Percentiles rank a stretch among this genome's conserved stretches.
These are phyloP conservation scores for Chlorella sp. DNA, from an alignment of 139 green algal species.

Conservation along the genomic window DNA sequence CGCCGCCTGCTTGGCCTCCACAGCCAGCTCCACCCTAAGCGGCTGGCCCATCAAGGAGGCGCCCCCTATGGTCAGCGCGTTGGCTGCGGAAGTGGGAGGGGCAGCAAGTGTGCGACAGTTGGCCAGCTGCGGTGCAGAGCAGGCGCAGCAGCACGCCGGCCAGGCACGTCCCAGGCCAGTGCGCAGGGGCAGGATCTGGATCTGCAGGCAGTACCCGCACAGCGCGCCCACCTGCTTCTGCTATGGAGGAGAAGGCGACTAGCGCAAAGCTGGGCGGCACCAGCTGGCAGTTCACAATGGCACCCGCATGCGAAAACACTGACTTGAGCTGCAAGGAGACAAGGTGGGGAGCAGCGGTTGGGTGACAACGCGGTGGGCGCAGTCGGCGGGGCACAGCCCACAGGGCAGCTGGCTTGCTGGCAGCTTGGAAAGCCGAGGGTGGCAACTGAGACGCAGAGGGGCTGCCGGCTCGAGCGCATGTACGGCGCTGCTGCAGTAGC, in stretches of 20 bases:
- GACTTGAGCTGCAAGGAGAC: slow-evolving; percentile 52
- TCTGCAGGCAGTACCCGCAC: no score
- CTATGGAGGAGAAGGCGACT: slow-evolving; percentile 55
- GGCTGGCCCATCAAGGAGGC: slow-evolving; percentile 50
- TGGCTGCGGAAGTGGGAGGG: slow-evolving; percentile 6
- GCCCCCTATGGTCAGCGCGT: slow-evolving; percentile 49
- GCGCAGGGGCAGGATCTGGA: no score
- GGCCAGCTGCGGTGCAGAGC: neutral
- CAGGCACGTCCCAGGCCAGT: no score
- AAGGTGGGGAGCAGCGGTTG: neutral
- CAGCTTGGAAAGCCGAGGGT: no score
- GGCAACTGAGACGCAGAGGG: no score
- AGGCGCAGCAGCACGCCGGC: neutral
- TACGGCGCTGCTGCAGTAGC: no score
- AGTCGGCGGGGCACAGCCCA: no score
- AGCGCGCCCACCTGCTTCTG: slow-evolving; percentile 25
- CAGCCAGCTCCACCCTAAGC: slow-evolving; percentile 14
- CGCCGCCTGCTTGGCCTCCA: neutral
- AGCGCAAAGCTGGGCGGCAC: slow-evolving; percentile 47
- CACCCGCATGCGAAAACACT: slow-evolving; percentile 67
- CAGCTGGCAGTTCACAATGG: slow-evolving; percentile 47
- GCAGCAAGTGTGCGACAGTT: neutral
- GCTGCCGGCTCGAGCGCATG: no score
- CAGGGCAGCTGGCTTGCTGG: no score
- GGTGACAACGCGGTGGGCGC: no score